Evolutionary conservation across 345 rosid genomes (phyloP).

Genomic region (Eucalyptus pauciflora): DNA sequence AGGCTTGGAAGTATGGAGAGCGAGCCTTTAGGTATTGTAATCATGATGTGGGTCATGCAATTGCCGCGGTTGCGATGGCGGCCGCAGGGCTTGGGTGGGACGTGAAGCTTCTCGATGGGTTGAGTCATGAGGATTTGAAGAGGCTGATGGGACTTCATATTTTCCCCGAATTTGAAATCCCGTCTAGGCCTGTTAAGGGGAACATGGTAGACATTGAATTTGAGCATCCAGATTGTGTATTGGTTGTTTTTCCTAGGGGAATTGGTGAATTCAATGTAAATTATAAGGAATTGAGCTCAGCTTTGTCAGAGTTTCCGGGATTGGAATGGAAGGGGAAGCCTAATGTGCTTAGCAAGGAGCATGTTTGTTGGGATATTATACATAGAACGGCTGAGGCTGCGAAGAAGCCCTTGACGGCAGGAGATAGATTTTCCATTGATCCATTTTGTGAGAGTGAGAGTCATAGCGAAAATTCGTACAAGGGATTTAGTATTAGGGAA

Average conservation of each 20-base stretch:
- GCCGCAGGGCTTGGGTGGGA: conserved; percentile 91
- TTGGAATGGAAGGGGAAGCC: conserved; percentile 69
- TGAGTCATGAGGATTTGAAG: conserved; percentile 51
- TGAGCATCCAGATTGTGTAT: conserved; percentile 85
- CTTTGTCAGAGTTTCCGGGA: conserved; percentile 14
- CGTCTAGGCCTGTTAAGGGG: conserved; percentile 31
- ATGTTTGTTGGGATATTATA: conserved; percentile 72
- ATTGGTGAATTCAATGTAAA: conserved; percentile 18
- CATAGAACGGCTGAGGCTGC: conserved; percentile 66
- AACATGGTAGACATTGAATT: conserved; percentile 46
- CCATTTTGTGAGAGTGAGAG: conserved; percentile 34
- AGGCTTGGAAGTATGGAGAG: conserved; percentile 95
- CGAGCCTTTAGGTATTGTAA: conserved; percentile 80
- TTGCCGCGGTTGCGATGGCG: conserved; percentile 63
- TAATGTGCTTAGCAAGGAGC: conserved; percentile 64
- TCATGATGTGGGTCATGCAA: conserved; percentile 85
- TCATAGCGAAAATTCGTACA: conserved; percentile 33
- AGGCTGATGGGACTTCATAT: conserved; percentile 43
- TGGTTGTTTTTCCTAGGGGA: conserved; percentile 62
- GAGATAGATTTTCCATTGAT: conserved; percentile 13
- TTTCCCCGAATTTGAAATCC: conserved; percentile 25
- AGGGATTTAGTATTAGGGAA: conserved; percentile 30
- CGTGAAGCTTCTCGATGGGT: conserved; percentile 75
- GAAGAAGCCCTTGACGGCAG: conserved; percentile 32
- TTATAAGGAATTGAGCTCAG: conserved; percentile 30